A percentile compares a stretch with the other conserved stretches of the same genome.
phyloP scores from a whole-genome alignment of 345 rosid species.

The Eucalyptus brandiana region DNA sequence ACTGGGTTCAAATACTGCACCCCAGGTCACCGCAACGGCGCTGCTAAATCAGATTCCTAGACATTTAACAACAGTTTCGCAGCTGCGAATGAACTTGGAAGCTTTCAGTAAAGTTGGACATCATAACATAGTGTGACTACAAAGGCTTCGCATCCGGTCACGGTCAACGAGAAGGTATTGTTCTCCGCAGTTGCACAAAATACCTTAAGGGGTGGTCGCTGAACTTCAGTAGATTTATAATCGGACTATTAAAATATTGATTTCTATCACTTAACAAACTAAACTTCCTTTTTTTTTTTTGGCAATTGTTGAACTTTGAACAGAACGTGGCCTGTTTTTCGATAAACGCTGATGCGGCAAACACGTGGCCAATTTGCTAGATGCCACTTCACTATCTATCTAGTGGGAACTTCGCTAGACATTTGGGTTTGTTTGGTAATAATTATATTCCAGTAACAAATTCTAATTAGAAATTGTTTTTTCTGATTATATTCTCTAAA shows the following conservation, averaged over 20 bases:
- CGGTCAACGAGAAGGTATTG: not conserved
- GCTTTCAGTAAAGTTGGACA: not conserved
- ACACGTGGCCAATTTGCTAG: not conserved
- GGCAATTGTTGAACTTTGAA: not conserved
- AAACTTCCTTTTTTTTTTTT: too few relatives aligned
- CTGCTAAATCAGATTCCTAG: too few relatives aligned
- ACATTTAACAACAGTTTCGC: too few relatives aligned
- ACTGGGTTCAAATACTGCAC: too few relatives aligned
- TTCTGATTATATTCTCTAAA: too few relatives aligned
- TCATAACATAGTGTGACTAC: not conserved
- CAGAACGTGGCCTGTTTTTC: not conserved
- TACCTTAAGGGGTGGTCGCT: not conserved
- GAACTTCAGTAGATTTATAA: not conserved
- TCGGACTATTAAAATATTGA: not conserved
- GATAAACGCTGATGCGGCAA: not conserved
- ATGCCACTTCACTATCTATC: not conserved
- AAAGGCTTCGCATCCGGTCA: not conserved
- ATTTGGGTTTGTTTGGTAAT: too few relatives aligned
- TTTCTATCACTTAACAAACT: not conserved
- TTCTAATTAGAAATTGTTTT: fast-evolving
- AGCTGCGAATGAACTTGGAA: too few relatives aligned
- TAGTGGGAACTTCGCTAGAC: too few relatives aligned
- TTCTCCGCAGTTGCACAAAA: not conserved
- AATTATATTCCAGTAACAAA: too few relatives aligned
- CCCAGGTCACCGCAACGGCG: too few relatives aligned